Evolutionary conservation across 495 filamentous ascomycete genomes (phyloP), one percentile per base, ranked within the genome.

Genomic region (Neurospora sp.): DNA sequence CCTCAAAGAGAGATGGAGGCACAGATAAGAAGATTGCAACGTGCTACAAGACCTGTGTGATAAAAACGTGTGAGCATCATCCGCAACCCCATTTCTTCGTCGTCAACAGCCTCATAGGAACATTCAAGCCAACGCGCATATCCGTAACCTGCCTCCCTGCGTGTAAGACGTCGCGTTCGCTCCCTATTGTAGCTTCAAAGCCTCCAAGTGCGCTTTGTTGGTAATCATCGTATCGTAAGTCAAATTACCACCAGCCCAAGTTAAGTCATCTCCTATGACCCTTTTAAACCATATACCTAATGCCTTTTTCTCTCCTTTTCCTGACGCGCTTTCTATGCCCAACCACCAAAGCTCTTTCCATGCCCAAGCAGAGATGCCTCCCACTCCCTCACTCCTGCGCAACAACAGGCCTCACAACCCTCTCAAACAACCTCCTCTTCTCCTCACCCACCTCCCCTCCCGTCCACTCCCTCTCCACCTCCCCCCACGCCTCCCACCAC

Each of bases 401-500:
- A 71, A 83, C 79, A 42, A 81, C 78, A n/a, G 81, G 81, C 21
- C 82, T 78, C 37, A 83, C 79, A 11, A 83, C 81, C 31, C 69
- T 79, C 76, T 74, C 37, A 81, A 81, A 83, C 48, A 83, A 15
- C 69, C 75, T 74, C 74, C 66, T 76, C 75, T 79, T 83, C 36
- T 76, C 38, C 73, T 69, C 78, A 38, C 79, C 78, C 1, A 40
- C 9, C 36, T 31, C 54, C 3, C 75, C 77, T 71, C 72, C 73
- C 0, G 73, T 72, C 81, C 81, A 83, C 73, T 82, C 79, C 76
- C 73, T 78, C 76, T 83, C 81, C 28, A 82, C 79, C 54, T 73
- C 75, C 45, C 70, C 74, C 40, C 75, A 83, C 42, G 77, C 79
- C 70, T 82, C 79, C 81, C 81, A 83, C 81, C 81, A 83, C 19